Percentiles rank a stretch among this genome's conserved stretches.
These are phyloP conservation scores for Paramarasmius palmivorus DNA, from an alignment of 1,284 basidiomycete genomes.

Conservation along the genomic window DNA sequence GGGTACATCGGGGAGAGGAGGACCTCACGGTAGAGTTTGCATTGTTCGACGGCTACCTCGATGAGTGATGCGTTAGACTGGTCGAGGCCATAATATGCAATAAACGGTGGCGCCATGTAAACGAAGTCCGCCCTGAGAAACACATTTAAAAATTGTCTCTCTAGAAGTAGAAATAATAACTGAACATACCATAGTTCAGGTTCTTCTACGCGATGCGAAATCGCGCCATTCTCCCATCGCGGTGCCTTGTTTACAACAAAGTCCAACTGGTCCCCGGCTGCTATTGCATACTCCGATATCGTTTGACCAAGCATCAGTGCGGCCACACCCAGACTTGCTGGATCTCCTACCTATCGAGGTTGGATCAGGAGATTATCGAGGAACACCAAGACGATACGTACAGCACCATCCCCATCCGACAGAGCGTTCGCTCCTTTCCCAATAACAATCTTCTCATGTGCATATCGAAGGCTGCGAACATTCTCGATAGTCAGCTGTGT, in stretches of 20 bases:
- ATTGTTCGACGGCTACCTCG: slow-evolving; percentile 46
- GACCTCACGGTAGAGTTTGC: slow-evolving; percentile 41
- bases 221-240: slow-evolving; percentile 47
- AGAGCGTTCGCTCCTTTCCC: slow-evolving; percentile 36
- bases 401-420: slow-evolving; percentile 35
- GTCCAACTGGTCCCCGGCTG: slow-evolving; percentile 29
- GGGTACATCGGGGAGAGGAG: slow-evolving; percentile 25
- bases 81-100: slow-evolving; percentile 54
- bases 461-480: slow-evolving; percentile 6
- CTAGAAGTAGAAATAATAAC: neutral
- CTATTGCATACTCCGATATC: slow-evolving; percentile 24
- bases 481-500: slow-evolving; percentile 18
- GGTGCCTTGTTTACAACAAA: slow-evolving; percentile 42
- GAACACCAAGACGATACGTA: no score
- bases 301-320: slow-evolving; percentile 38
- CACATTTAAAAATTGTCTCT: slow-evolving; percentile 2
- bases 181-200: slow-evolving; percentile 44
- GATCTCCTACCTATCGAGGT: slow-evolving; percentile 45
- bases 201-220: slow-evolving; percentile 46
- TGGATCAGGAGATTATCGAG: no score
- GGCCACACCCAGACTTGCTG: slow-evolving; percentile 42
- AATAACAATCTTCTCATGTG: slow-evolving; percentile 32
- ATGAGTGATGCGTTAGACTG: slow-evolving; percentile 42
- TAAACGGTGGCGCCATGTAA: slow-evolving; percentile 64
- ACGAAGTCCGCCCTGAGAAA: slow-evolving; percentile 52